These are phyloP conservation scores for Triticum monococcum DNA, from an alignment of 176 grass and related monocot species.

Conservation along the genomic window DNA sequence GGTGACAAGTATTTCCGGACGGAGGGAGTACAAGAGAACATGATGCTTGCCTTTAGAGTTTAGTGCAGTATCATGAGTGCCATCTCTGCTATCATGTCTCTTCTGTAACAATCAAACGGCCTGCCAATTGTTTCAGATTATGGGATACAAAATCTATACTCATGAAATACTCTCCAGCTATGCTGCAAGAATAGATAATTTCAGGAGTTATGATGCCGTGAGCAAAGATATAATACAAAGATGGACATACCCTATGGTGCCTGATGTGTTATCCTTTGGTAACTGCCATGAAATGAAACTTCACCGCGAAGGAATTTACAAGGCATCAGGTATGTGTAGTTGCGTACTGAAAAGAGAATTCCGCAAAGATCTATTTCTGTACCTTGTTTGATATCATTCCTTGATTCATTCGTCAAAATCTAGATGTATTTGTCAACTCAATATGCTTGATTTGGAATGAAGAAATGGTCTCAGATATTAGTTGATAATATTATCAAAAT, in stretches of 20 bases:
- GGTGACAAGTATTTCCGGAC: no score
- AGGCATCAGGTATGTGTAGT: conserved; percentile 63
- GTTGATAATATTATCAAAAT: not conserved
- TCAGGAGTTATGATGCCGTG: conserved; percentile 85
- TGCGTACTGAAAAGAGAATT: not conserved
- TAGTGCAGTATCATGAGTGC: not conserved
- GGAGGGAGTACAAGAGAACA: not conserved
- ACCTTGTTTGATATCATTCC: not conserved
- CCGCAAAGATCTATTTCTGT: not conserved
- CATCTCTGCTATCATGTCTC: not conserved
- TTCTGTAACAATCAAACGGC: conserved; percentile 7
- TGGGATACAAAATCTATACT: conserved; percentile 97
- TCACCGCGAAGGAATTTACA: conserved; percentile 76
- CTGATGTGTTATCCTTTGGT: conserved; percentile 67
- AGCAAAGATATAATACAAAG: conserved; percentile 96
- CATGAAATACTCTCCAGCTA: conserved; percentile 90
- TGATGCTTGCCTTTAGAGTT: conserved; percentile 6
- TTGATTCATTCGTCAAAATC: not conserved
- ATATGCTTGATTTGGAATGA: not conserved
- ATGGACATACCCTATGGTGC: conserved; percentile 89
- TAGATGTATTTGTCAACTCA: not conserved
- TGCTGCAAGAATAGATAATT: conserved; percentile 90
- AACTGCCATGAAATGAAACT: conserved; percentile 52
- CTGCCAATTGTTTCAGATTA: conserved; percentile 64
- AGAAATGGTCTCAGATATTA: not conserved